Base-by-base conservation (phyloP, 148 eudicot genomes). In the Pouteria glomerata region DNA sequence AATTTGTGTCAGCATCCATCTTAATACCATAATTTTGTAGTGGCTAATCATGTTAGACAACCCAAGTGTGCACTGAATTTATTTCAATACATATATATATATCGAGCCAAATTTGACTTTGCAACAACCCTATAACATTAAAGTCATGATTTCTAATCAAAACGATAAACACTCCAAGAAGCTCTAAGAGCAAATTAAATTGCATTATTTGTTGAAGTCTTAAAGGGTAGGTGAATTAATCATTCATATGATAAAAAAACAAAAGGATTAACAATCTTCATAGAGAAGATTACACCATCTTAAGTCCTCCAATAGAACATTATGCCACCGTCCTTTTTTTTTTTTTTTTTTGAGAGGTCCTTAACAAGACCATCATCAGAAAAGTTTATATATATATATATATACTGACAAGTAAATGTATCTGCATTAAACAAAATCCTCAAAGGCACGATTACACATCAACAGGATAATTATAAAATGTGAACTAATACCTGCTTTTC, bases 401-500 rank as follows among this genome's bases (percentile, higher is more conserved):
- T n/a, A n/a, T n/a, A n/a, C n/a, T n/a, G n/a, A n/a, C n/a, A n/a
- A n/a, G n/a, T n/a, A n/a, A n/a, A n/a, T n/a, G n/a, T n/a, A n/a
- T n/a, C n/a, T n/a, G n/a, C n/a, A n/a, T n/a, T n/a, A n/a, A n/a
- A n/a, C n/a, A n/a, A n/a, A n/a, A n/a, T n/a, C n/a, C n/a, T n/a
- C n/a, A n/a, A n/a, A n/a, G n/a, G n/a, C n/a, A n/a, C n/a, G n/a
- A n/a, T n/a, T n/a, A n/a, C n/a, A n/a, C n/a, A n/a, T n/a, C n/a
- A n/a, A n/a, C n/a, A n/a, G n/a, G n/a, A n/a, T n/a, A n/a, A n/a
- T n/a, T n/a, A n/a, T n/a, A n/a, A n/a, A n/a, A n/a, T n/a, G n/a
- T 44, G 26, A 53, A 56, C n/a, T 45, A 31, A 74, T 76, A 96
- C 99, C 99, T 96, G 99, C 75, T 90, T 90, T 81, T 96, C 99